Evolutionary conservation across 2,329 filamentous ascomycete species (phyloP).

Genomic region (Hypoxylon sp.): DNA sequence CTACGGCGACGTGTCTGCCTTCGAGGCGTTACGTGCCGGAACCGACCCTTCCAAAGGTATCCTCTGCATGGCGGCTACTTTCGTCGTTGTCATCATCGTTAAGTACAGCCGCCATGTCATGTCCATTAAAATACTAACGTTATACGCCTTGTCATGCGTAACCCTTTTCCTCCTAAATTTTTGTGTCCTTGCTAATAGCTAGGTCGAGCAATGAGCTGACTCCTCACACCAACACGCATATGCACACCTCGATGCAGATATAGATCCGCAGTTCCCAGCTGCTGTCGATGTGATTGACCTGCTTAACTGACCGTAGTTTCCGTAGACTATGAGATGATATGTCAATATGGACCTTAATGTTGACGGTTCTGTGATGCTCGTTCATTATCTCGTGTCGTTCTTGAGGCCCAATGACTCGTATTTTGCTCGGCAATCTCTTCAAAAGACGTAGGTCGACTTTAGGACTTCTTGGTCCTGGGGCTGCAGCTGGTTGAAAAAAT

Average conservation of each 20-base stretch:
- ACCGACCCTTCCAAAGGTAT: constrained; percentile 5
- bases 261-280: constrained; percentile 17
- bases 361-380: constrained; percentile 9
- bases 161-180: constrained; percentile 30
- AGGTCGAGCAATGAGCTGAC: constrained; percentile 21
- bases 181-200: constrained; percentile 19
- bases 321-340: constrained; percentile 20
- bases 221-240: constrained; percentile 21
- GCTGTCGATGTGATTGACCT: constrained; percentile 21
- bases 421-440: constrained; percentile 23
- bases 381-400: constrained; percentile 13
- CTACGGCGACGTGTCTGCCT: constrained; percentile 13
- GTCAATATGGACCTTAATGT: constrained; percentile 14
- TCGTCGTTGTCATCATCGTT: constrained; percentile 9
- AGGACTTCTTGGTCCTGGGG: constrained; percentile 66
- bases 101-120: constrained; percentile 21
- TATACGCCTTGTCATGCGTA: constrained; percentile 24
- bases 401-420: constrained; percentile 9
- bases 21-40: constrained; percentile 23
- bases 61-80: constrained; percentile 16
- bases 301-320: constrained; percentile 18
- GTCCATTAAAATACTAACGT: constrained; percentile 40
- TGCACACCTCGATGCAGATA: constrained; percentile 28
- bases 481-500: constrained; percentile 68
- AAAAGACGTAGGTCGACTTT: constrained; percentile 64